Percentiles rank a stretch among this genome's conserved stretches.
These are phyloP conservation scores for Xylariaceae sp. DNA, from an alignment of 2,329 filamentous ascomycete species.

Conservation along the genomic window DNA sequence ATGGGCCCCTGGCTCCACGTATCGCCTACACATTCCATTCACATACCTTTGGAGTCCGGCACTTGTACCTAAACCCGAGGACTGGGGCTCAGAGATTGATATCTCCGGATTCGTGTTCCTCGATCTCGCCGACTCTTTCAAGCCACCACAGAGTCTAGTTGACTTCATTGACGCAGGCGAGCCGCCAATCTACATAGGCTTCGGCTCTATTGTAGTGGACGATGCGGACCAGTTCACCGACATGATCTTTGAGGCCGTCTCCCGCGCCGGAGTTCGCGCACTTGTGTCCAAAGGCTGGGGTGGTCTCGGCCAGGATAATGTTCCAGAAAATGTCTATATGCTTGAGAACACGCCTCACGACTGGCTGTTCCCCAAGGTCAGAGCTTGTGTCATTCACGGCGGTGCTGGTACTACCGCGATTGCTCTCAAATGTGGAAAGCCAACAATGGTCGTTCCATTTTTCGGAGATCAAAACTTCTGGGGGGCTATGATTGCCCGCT, in stretches of 20 bases:
- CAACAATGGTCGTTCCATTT: slow-evolving; percentile 74
- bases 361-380: slow-evolving; percentile 68
- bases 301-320: slow-evolving; percentile 57
- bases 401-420: slow-evolving; percentile 74
- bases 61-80: slow-evolving; percentile 61
- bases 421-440: slow-evolving; percentile 65
- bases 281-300: slow-evolving; percentile 76
- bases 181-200: slow-evolving; percentile 68
- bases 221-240: slow-evolving; percentile 65
- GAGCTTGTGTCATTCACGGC: slow-evolving; percentile 69
- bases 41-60: slow-evolving; percentile 70
- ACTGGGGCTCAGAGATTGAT: slow-evolving; percentile 68
- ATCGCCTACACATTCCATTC: slow-evolving; percentile 69
- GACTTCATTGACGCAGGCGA: slow-evolving; percentile 55
- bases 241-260: slow-evolving; percentile 67
- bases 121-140: slow-evolving; percentile 59
- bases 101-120: slow-evolving; percentile 77
- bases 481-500: slow-evolving; percentile 64
- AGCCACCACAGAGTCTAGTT: slow-evolving; percentile 52
- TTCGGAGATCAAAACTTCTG: slow-evolving; percentile 79
- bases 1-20: slow-evolving; percentile 72
- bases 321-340: slow-evolving; percentile 65
- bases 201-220: slow-evolving; percentile 72
- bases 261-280: slow-evolving; percentile 62
- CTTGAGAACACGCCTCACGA: slow-evolving; percentile 72